Conservation (phyloP, 2,329 filamentous ascomycete genomes). For the Catunica adiposa region DNA sequence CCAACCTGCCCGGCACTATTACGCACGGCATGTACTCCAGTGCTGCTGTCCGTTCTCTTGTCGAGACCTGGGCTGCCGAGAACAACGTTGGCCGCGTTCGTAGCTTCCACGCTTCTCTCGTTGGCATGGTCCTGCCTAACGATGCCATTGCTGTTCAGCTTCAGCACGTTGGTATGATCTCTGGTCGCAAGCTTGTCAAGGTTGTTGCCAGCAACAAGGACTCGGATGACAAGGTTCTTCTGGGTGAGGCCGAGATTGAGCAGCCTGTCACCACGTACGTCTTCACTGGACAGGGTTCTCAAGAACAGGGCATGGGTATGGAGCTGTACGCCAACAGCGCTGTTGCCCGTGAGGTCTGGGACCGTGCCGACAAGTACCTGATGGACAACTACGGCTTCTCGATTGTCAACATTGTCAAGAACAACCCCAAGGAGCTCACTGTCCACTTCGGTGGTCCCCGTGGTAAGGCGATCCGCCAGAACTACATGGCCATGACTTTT, state of each 20-base stretch:
- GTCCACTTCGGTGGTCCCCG: conserved; percentile 94
- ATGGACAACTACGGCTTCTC: conserved; percentile 97
- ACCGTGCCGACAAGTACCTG: conserved; percentile 92
- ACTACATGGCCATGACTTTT: conserved; percentile 99
- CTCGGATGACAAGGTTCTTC: conserved; percentile 86
- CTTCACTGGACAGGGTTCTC: conserved; percentile 94
- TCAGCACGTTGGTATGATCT: conserved; percentile 93
- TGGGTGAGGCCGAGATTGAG: conserved; percentile 93
- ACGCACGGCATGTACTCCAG: conserved; percentile 99
- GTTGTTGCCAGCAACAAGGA: conserved; percentile 92
- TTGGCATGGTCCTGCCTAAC: conserved; percentile 97
- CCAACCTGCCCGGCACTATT: conserved; percentile 88
- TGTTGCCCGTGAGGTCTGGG: conserved; percentile 95
- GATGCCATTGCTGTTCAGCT: conserved; percentile 90
- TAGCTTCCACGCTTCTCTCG: conserved; percentile 89
- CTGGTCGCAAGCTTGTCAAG: conserved; percentile 98
- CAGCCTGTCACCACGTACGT: conserved; percentile 94
- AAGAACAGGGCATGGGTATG: conserved; percentile 99
- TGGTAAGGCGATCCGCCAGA: conserved; percentile 92
- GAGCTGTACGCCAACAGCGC: conserved; percentile 86
- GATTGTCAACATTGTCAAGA: conserved; percentile 97
- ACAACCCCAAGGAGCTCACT: conserved; percentile 97
- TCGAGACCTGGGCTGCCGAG: conserved; percentile 97
- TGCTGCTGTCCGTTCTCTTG: conserved; percentile 82
- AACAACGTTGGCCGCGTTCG: conserved; percentile 95